Base-by-base conservation (phyloP, 2,329 filamentous ascomycete species). In the Fusarium sp. region DNA sequence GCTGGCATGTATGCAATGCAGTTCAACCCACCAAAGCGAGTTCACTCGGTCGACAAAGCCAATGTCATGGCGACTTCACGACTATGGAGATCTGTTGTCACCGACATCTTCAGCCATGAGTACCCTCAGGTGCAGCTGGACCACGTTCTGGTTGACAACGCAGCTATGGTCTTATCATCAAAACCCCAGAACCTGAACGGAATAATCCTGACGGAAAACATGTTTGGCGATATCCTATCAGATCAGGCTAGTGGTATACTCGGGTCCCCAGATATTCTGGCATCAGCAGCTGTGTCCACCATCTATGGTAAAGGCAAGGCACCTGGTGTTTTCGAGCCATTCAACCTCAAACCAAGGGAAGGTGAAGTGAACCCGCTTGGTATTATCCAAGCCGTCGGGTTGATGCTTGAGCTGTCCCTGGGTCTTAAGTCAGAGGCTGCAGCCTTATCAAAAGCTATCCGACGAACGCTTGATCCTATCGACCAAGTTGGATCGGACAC, bases 21-120 rank as follows among this genome's bases (percentile, higher is more conserved):
- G 8, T 68, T 41, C 15, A 66, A 88, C 76, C 91, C 91, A 2
- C 91, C 90, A 9, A 83, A 87, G 14, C 89, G 90, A 24, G 68
- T 79, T 22, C 66, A 72, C 26, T 75, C 73, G 2, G 47, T 76
- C 17, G 78, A 79, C 59, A 79, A 79, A 47, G 69, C 69, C 22
- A 79, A 79, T 44, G 77, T 77, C 18, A 72, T 79, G 67, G 74
- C 78, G 6, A 69, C 71, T 14, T 72, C 69, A 6, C 66, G 72
- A 15, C 39, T 79, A 20, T 79, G 78, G 78, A 62, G 77, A 36
- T 61, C 62, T 20, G 69, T 70, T 4, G 68, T 78, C 8, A 57
- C 53, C 18, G 51, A 75, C 0, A 28, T 74, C 38, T 72, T 78
- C 38, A 30, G 63, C 6, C 41, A 50, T 13, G 76, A 79, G 32